Evolutionary conservation across 225 moss, liverwort and hornwort genomes (phyloP).

Genomic region (Marchantia polymorpha): DNA sequence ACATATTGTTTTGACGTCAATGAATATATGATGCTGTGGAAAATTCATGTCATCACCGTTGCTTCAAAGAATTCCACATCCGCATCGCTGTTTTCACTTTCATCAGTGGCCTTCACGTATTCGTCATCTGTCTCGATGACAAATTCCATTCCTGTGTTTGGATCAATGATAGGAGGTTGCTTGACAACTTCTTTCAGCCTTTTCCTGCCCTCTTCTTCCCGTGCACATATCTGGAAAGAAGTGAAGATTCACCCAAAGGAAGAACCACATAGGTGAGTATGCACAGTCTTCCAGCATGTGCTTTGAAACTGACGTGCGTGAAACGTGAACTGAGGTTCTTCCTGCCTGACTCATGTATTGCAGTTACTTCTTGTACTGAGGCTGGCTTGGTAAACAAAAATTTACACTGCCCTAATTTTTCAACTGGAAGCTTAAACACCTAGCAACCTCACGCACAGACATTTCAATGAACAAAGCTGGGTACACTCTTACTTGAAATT

Average conservation of each 20-base stretch:
- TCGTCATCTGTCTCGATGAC: conserved; percentile 49
- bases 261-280: not conserved
- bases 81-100: conserved; percentile 57
- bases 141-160: conserved; percentile 72
- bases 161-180: conserved; percentile 92
- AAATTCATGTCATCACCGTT: conserved; percentile 42
- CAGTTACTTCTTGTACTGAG: not conserved
- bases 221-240: conserved; percentile 54
- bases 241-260: not conserved
- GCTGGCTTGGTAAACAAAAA: too few species aligned
- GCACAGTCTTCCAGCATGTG: not conserved
- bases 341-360: not conserved
- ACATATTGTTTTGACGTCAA: not conserved
- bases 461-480: not conserved
- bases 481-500: not conserved
- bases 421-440: not conserved
- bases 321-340: too few species aligned
- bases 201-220: conserved; percentile 63
- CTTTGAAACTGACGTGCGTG: too few species aligned
- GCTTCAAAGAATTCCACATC: conserved; percentile 92
- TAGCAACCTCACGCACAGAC: not conserved
- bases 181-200: conserved; percentile 67
- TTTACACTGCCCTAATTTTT: too few species aligned
- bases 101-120: conserved; percentile 37
- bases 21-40: not conserved